Conservation (phyloP, 805 yeast species). For the Suhomyces vadensis region DNA sequence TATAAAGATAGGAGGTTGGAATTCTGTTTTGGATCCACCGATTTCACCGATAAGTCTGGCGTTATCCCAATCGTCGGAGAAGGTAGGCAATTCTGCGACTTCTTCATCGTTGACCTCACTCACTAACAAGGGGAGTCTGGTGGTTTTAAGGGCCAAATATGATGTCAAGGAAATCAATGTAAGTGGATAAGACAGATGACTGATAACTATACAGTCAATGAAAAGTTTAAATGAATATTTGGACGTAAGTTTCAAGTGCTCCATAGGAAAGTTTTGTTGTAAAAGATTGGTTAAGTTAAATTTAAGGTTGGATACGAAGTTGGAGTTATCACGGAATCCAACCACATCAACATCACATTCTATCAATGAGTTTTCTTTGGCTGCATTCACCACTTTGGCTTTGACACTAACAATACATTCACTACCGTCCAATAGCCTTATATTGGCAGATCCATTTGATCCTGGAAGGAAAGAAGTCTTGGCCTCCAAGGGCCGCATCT, state of each 20-base stretch:
- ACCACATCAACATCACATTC: conserved; percentile 80
- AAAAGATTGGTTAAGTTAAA: conserved; percentile 59
- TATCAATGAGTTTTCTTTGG: conserved; percentile 49
- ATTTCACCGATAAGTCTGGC: conserved; percentile 47
- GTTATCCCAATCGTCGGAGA: conserved; percentile 82
- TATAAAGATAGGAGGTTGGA: conserved; percentile 75
- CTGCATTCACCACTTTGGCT: conserved; percentile 64
- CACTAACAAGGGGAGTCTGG: conserved; percentile 69
- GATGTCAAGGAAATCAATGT: conserved; percentile 77
- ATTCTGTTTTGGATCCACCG: conserved; percentile 18
- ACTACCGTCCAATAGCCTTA: conserved; percentile 83
- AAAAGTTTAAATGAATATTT: conserved; percentile 74
- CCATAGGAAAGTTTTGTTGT: conserved; percentile 51
- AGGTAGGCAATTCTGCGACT: conserved; percentile 86
- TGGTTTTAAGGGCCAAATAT: conserved; percentile 77
- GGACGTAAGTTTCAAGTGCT: conserved; percentile 61
- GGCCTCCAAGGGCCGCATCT: conserved; percentile 85
- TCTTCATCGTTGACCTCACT: conserved; percentile 67
- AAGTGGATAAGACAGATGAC: conserved; percentile 78
- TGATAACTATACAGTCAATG: conserved; percentile 77
- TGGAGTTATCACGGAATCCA: conserved; percentile 78
- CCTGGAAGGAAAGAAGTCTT: conserved; percentile 77
- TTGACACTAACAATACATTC: conserved; percentile 93
- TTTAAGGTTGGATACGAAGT: conserved; percentile 62
- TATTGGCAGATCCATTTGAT: conserved; percentile 90